Evolutionary conservation across 1,139 yeast species (phyloP).

Genomic region (Zygosaccharomyces sapae): DNA sequence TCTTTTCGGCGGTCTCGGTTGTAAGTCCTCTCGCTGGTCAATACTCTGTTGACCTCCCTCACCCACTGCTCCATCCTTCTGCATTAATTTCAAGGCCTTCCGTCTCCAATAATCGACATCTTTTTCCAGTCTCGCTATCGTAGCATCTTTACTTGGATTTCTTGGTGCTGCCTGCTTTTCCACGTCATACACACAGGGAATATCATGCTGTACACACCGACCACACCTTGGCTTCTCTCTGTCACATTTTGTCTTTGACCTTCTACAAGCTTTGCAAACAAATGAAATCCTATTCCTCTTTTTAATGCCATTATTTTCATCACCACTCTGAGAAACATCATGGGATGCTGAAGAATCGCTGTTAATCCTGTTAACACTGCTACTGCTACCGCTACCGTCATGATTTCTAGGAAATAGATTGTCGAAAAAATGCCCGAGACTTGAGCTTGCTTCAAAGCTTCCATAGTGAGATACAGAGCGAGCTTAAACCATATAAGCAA

Average conservation of each 20-base stretch:
- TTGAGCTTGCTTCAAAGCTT: too few species aligned
- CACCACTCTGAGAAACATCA: not conserved
- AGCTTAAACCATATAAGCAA: too few species aligned
- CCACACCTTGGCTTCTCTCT: conserved; percentile 33
- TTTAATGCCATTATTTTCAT: conserved; percentile 9
- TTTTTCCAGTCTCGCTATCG: conserved; percentile 29
- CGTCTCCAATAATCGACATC: conserved; percentile 34
- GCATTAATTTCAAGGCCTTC: conserved; percentile 19
- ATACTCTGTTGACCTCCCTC: not conserved
- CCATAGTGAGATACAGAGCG: too few species aligned
- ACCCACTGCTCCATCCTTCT: conserved; percentile 1
- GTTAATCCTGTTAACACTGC: too few species aligned
- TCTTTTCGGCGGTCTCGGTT: conserved; percentile 1
- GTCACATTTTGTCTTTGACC: conserved; percentile 36
- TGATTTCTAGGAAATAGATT: too few species aligned
- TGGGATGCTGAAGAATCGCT: too few species aligned
- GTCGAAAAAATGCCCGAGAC: too few species aligned
- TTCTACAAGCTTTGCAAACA: conserved; percentile 35
- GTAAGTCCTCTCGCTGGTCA: not conserved
- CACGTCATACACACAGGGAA: conserved; percentile 33
- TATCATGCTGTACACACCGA: conserved; percentile 29
- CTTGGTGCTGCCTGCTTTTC: conserved; percentile 33
- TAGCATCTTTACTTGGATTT: conserved; percentile 33
- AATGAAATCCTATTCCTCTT: conserved; percentile 34
- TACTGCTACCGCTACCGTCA: too few species aligned